Evolutionary conservation across 2,329 filamentous ascomycete species (phyloP), one percentile per base, ranked within the genome.

Genomic region (Hysterium pulicare): DNA sequence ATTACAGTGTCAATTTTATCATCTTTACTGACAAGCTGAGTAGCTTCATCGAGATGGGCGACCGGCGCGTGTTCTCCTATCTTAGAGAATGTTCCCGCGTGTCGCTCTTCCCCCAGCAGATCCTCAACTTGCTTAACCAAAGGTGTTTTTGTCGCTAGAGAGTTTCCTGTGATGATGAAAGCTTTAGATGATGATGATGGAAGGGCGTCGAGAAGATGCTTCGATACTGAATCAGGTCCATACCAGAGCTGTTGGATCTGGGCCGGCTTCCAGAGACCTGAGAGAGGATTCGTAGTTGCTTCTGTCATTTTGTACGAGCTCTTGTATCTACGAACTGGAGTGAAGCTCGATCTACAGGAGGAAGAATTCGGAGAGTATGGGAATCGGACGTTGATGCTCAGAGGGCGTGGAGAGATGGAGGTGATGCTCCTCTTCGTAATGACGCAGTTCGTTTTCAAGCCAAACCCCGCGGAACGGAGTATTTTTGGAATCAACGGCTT

Each of bases 51-150:
- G 1, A 80, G 64, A 33, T 78, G 63, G 3, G 71, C 71, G n/a
- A 79, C 64, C 1, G 77, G 77, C 2, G 76, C 76, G 56, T 80
- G 77, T 50, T 79, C 71, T 37, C 71, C 71, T 45, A 81, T 79
- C 49, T 73, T 72, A 48, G 66, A 66, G 54, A 78, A 80, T 0
- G 77, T 80, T 45, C 74, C 74, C 2, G 75, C 76, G 51, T 78
- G 75, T 33, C 61, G 63, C 23, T 61, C 50, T 9, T 53, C 42
- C 4, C 69, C 70, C 0, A 81, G 64, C 1, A 75, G 59, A 9
- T 66, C 48, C 59, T 80, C 75, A 13, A 79, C 68, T 37, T 74
- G 62, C 41, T 71, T 68, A 47, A 81, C 70, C 6, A 81, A 64
- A 0, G 69, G 63, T 0, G 77, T 80, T 51, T 78, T 80, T 32